Evolutionary conservation across 345 rosid species (phyloP), one percentile per base, ranked within the genome.

Genomic region (Gossypium rotundifolium): DNA sequence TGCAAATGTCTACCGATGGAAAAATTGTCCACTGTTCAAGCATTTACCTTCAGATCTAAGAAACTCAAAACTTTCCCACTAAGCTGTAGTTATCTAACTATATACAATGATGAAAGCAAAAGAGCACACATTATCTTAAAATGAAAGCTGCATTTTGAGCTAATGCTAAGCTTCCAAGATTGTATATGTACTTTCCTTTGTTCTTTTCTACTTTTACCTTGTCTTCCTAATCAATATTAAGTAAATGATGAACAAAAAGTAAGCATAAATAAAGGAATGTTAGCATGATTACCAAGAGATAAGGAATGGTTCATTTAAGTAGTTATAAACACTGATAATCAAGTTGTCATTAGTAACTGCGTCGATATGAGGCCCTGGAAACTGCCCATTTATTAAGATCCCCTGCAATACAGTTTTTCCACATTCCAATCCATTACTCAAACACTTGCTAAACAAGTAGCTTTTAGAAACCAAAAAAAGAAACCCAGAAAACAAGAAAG

Each of bases 311-410:
- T 88, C 93, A 40, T 72, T 81, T 11, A 90, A 78, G 74, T 90
- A 87, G 82, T 90, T 90, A 80, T 78, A 88, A 70, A 90, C 93
- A 64, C 74, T 88, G 74, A 88, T 78, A 49, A 90, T 83, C 74
- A 90, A 62, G 76, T 90, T 90, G 53, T 87, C 93, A 49, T 88
- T 88, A 1, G 93, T 88, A 27, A 90, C 71, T 1, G 86, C 88
- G 72, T 88, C 93, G 27, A 90, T 84, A 13, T 88, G 89, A 5
- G 96, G 96, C 74, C 96, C 96, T 17, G 93, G 96, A 74, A 90
- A 90, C 77, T 82, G 89, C 75, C 96, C 91, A 72, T 90, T 88
- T 48, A 88, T 90, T 85, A 90, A 76, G 76, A 90, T 87, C 42
- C 96, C 96, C 93, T 88, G 89, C 81, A 74, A 20, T 42, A 71